phyloP scores from a whole-genome alignment of 2,329 filamentous ascomycete genomes.

The Fusarium napiforme region DNA sequence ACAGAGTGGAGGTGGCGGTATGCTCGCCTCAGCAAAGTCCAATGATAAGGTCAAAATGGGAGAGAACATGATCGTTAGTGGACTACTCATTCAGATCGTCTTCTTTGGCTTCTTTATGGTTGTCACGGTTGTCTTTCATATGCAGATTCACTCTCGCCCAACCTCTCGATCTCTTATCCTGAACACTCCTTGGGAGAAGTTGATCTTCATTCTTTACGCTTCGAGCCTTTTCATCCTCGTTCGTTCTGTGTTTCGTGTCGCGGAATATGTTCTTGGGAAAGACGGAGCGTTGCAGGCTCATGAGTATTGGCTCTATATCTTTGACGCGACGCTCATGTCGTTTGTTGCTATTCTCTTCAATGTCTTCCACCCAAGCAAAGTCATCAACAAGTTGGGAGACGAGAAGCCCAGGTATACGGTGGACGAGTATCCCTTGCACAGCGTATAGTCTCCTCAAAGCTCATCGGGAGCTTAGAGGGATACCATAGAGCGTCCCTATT shows the following conservation, averaged over 20 bases:
- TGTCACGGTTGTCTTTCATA: constrained; percentile 58
- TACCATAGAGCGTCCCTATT: not conserved
- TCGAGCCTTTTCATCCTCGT: constrained; percentile 51
- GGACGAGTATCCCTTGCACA: not conserved
- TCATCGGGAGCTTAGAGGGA: no score
- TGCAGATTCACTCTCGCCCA: constrained; percentile 31
- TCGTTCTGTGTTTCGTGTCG: constrained; percentile 53
- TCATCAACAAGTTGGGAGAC: constrained; percentile 14
- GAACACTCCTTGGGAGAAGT: constrained; percentile 47
- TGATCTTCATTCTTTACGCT: constrained; percentile 39
- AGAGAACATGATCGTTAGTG: constrained; percentile 61
- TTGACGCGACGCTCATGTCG: constrained; percentile 52
- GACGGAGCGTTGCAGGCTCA: constrained; percentile 47
- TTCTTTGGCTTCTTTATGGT: constrained; percentile 65
- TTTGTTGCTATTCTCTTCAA: constrained; percentile 41
- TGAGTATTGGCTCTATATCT: constrained; percentile 51
- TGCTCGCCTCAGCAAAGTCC: constrained; percentile 38
- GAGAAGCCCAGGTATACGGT: constrained; percentile 13
- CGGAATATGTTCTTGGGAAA: constrained; percentile 54
- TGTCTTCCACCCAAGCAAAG: constrained; percentile 38
- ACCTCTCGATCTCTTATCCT: constrained; percentile 26
- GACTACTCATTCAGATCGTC: constrained; percentile 64
- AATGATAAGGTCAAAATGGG: constrained; percentile 47
- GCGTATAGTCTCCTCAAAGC: not conserved
- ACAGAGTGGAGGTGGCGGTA: constrained; percentile 40